Conservation (phyloP, 345 rosid species). For the Eucalyptus pauciflora region DNA sequence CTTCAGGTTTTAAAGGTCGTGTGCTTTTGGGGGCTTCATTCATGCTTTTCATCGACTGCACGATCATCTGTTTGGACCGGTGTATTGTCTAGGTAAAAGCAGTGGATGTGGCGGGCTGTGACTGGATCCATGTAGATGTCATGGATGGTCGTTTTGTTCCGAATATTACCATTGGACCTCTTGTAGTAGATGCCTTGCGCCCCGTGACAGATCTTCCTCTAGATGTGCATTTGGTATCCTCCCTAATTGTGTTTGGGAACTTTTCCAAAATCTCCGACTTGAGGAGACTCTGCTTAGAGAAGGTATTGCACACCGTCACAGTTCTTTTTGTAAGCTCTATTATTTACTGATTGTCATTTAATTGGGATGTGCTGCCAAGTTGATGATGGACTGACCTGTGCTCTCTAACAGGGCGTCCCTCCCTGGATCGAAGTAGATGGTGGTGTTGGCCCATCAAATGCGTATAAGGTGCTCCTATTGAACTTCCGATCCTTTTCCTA, state of each 20-base stretch:
- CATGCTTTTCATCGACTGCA: conserved; percentile 13
- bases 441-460: conserved; percentile 94
- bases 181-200: conserved; percentile 87
- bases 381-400: background rate
- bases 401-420: conserved; percentile 58
- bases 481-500: background rate
- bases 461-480: conserved; percentile 55
- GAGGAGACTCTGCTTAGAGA: conserved; percentile 79
- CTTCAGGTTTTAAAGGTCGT: too few relatives aligned
- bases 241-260: background rate
- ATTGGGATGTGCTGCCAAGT: background rate
- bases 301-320: conserved; percentile 23
- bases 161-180: conserved; percentile 95
- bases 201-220: conserved; percentile 90
- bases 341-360: background rate
- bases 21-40: too few relatives aligned
- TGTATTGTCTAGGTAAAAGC: conserved; percentile 57
- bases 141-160: conserved; percentile 99
- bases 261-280: conserved; percentile 60
- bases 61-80: conserved; percentile 28
- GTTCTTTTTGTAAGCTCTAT: background rate
- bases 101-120: conserved; percentile 82
- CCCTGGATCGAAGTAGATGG: conserved; percentile 99
- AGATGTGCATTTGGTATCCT: conserved; percentile 85
- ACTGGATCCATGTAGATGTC: conserved; percentile 96